These are phyloP conservation scores for Phyllachora maydis DNA, from an alignment of 2,329 filamentous ascomycete species.

Conservation along the genomic window DNA sequence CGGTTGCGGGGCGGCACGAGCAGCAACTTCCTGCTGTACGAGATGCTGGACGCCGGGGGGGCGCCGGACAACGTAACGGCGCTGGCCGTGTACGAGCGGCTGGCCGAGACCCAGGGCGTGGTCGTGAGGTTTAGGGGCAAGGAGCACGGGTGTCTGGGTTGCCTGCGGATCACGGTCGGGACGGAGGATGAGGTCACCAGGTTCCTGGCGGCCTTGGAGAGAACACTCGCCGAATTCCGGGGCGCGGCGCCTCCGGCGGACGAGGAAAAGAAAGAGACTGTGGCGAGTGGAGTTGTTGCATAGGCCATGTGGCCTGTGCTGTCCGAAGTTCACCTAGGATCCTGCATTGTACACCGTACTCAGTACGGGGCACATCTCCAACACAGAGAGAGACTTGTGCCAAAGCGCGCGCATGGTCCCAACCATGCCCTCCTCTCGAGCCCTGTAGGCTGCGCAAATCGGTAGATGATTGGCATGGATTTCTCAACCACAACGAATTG, in stretches of 20 bases:
- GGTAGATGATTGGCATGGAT: too few species aligned
- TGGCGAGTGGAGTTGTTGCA: conserved; percentile 14
- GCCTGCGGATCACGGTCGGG: conserved; percentile 78
- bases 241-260: conserved; percentile 9
- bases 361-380: too few species aligned
- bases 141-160: conserved; percentile 76
- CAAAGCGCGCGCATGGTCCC: too few species aligned
- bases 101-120: conserved; percentile 74
- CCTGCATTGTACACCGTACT: too few species aligned
- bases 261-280: conserved; percentile 14
- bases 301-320: too few species aligned
- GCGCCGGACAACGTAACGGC: conserved; percentile 64
- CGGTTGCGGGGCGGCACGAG: conserved; percentile 58
- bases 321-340: too few species aligned
- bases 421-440: too few species aligned
- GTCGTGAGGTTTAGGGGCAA: conserved; percentile 88
- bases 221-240: conserved; percentile 23
- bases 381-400: too few species aligned
- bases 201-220: conserved; percentile 49
- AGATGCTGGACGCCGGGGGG: conserved; percentile 57
- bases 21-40: conserved; percentile 79
- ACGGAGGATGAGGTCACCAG: conserved; percentile 70
- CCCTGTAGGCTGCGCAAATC: too few species aligned
- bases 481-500: too few species aligned
- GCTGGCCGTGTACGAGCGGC: conserved; percentile 57